Percentiles rank a stretch among this genome's conserved stretches.
These are phyloP conservation scores for Themeda triandra DNA, from an alignment of 176 grass and related monocot genomes.

Conservation along the genomic window DNA sequence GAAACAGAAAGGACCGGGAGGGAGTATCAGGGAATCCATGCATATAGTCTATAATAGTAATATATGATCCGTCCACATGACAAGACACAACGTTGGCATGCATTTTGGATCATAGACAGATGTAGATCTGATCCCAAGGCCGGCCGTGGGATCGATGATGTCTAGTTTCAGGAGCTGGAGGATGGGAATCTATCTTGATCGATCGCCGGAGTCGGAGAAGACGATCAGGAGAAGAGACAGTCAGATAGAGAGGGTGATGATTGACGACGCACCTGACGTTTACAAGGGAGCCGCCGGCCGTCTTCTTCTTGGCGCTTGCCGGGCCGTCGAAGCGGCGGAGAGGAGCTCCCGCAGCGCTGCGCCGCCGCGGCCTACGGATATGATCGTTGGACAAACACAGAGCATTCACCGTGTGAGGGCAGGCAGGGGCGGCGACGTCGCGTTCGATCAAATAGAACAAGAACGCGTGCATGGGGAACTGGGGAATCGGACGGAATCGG, in stretches of 20 bases:
- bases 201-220: background rate
- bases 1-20: background rate
- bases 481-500: background rate
- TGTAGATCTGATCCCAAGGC: background rate
- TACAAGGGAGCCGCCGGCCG: background rate
- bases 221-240: background rate
- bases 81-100: background rate
- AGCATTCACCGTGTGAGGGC: background rate
- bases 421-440: background rate
- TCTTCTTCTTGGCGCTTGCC: background rate
- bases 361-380: background rate
- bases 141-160: background rate
- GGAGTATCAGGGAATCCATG: too few relatives aligned
- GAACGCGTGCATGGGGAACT: background rate
- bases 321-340: background rate
- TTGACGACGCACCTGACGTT: background rate
- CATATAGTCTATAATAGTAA: too few relatives aligned
- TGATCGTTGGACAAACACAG: background rate
- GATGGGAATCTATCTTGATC: background rate
- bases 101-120: background rate
- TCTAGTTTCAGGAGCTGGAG: background rate
- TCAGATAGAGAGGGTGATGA: background rate
- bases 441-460: background rate
- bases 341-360: background rate
- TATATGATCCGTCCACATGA: background rate